A percentile compares a stretch with the other conserved stretches of the same genome.
Evolutionary conservation across 2,329 filamentous ascomycete genomes (phyloP).

Genomic region (Aspergillus niger): DNA sequence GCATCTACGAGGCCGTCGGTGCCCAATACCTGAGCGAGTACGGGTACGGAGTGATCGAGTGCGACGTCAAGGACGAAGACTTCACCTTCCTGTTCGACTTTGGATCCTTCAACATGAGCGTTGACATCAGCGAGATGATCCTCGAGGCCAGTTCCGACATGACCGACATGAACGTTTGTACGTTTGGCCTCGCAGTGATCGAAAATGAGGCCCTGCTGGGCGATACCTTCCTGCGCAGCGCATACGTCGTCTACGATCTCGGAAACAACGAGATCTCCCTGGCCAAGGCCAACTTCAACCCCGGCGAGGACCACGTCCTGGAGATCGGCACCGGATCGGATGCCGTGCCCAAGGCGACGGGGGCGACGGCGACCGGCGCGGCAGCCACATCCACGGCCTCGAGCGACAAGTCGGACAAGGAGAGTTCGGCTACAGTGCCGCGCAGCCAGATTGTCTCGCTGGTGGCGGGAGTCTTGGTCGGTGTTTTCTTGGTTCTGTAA

Average conservation of each 20-base stretch:
- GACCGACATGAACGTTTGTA: constrained; percentile 54
- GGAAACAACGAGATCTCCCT: constrained; percentile 71
- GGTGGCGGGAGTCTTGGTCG: background rate
- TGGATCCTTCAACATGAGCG: constrained; percentile 53
- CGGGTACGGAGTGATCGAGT: constrained; percentile 57
- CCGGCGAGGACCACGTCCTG: constrained; percentile 49
- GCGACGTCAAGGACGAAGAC: constrained; percentile 48
- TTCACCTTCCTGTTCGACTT: constrained; percentile 58
- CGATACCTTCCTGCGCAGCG: constrained; percentile 73
- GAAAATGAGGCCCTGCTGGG: constrained; percentile 63
- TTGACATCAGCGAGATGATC: constrained; percentile 62
- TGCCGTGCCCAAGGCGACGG: constrained; percentile 54
- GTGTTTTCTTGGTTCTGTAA: background rate
- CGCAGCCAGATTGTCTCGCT: background rate
- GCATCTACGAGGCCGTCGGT: constrained; percentile 59
- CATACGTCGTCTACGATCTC: constrained; percentile 75
- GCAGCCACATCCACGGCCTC: background rate
- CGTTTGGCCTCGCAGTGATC: constrained; percentile 63
- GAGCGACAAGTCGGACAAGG: background rate
- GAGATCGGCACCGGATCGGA: constrained; percentile 54
- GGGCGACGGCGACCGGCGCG: background rate
- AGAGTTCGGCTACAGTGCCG: background rate
- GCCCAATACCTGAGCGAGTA: constrained; percentile 56
- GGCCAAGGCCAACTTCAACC: constrained; percentile 67
- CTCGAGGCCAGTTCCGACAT: constrained; percentile 48